These are phyloP conservation scores for Colletotrichum shisoi DNA, from an alignment of 2,329 filamentous ascomycete genomes.

Conservation along the genomic window DNA sequence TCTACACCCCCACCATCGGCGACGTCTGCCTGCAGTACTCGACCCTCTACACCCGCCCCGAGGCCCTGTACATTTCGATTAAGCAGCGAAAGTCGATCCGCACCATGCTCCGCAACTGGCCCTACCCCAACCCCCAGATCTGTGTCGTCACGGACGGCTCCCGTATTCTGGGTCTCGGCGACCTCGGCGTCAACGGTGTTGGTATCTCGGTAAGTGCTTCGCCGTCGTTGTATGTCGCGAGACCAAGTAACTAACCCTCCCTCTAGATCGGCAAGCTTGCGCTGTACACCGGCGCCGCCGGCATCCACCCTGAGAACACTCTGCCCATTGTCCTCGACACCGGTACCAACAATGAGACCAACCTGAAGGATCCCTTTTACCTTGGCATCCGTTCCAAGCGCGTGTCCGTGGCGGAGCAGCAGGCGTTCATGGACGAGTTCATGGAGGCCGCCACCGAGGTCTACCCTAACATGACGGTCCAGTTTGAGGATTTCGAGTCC, in stretches of 20 bases:
- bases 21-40: slow-evolving; percentile 97
- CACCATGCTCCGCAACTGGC: slow-evolving; percentile 92
- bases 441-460: slow-evolving; percentile 88
- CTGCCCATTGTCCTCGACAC: slow-evolving; percentile 74
- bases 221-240: no score
- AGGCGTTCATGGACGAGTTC: slow-evolving; percentile 95
- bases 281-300: slow-evolving; percentile 93
- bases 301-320: slow-evolving; percentile 88
- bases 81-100: slow-evolving; percentile 90
- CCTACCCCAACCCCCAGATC: slow-evolving; percentile 87
- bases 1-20: slow-evolving; percentile 90
- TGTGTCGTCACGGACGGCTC: slow-evolving; percentile 97
- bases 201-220: slow-evolving; percentile 80
- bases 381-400: slow-evolving; percentile 88
- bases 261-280: slow-evolving; percentile 85
- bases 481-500: slow-evolving; percentile 98
- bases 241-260: slow-evolving; percentile 41
- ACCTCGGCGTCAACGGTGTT: slow-evolving; percentile 96
- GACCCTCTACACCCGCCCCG: slow-evolving; percentile 91
- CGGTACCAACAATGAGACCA: slow-evolving; percentile 71
- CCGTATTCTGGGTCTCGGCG: slow-evolving; percentile 88
- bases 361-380: slow-evolving; percentile 78
- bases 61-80: slow-evolving; percentile 95
- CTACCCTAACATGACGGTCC: slow-evolving; percentile 74
- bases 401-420: slow-evolving; percentile 77